These are phyloP conservation scores for Zygosaccharomyces lentus DNA, from an alignment of 805 yeast species.

Conservation along the genomic window DNA sequence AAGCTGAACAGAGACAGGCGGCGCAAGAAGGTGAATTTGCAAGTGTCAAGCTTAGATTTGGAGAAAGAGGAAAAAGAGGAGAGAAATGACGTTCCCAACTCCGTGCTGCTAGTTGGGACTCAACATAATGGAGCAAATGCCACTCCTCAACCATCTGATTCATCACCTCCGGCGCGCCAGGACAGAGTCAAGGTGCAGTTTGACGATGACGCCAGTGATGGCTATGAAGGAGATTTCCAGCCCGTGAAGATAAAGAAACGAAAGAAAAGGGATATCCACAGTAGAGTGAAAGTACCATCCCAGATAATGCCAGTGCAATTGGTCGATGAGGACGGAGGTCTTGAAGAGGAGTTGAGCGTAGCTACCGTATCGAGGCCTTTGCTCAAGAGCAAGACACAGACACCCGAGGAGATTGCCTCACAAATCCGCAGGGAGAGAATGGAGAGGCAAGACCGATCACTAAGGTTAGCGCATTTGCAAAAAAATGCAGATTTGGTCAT, in stretches of 20 bases:
- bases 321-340: constrained; percentile 35
- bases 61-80: constrained; percentile 20
- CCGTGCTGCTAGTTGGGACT: constrained; percentile 21
- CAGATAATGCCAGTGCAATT: constrained; percentile 37
- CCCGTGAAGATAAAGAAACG: constrained; percentile 40
- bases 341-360: constrained; percentile 35
- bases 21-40: constrained; percentile 19
- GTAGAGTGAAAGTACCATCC: constrained; percentile 26
- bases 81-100: constrained; percentile 18
- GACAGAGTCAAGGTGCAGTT: constrained; percentile 24
- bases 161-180: constrained; percentile 8
- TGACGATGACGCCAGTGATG: constrained; percentile 16
- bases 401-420: constrained; percentile 33
- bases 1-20: constrained; percentile 36
- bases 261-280: constrained; percentile 35
- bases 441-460: constrained; percentile 18
- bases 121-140: neutral
- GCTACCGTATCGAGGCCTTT: constrained; percentile 20
- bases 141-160: neutral
- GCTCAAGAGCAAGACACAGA: constrained; percentile 1
- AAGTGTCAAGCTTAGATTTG: constrained; percentile 23
- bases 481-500: constrained; percentile 31
- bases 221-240: constrained; percentile 35
- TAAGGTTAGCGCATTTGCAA: constrained; percentile 18
- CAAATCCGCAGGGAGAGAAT: constrained; percentile 36